Base-by-base conservation (phyloP, 2,329 filamentous ascomycete species). In the Fusarium foetens region DNA sequence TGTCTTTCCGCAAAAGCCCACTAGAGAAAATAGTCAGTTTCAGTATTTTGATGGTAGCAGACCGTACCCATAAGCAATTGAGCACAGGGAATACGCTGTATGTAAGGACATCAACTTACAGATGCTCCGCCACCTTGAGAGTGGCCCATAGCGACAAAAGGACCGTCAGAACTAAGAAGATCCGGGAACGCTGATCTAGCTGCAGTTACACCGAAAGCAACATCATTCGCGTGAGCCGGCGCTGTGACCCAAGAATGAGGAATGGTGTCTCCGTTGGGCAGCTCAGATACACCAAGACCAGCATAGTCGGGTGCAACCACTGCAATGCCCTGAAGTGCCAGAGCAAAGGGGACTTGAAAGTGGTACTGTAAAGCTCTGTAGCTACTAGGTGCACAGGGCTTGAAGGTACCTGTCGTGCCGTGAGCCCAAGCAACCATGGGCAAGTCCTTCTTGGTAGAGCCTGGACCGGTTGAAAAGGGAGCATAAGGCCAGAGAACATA, bases 231-330 rank as follows among this genome's bases (percentile, higher is more conserved):
- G 8, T 72, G 70, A 3, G 70, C 70, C 5, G 70, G 70, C 2
- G 63, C 68, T 0, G 68, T 45, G 11, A 67, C 27, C 68, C 63
- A 72, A 9, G 64, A 45, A 35, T 72, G 70, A 38, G 52, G 58
- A 38, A 72, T 62, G 8, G 55, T 39, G 9, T 72, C 64, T n/a
- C 70, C 68, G 7, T 49, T 39, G 4, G 64, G 68, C 3, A 68
- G 21, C 35, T 66, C 43, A 29, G 58, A 58, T 17, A 68, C 48
- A 33, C 70, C 70, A 5, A 72, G 64, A n/a, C 68, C 70, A 14
- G 64, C 60, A 51, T 72, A 72, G 41, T 72, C 70, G 1, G 70
- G 70, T 4, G 68, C 70, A 13, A 72, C 57, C 6, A 72, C 70
- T 23, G 58, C 68, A 16, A 72, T 69, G 1, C 70, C 70, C 19